Conservation (phyloP, 31 red algal genomes). For the Asparagopsis taxiformis region DNA sequence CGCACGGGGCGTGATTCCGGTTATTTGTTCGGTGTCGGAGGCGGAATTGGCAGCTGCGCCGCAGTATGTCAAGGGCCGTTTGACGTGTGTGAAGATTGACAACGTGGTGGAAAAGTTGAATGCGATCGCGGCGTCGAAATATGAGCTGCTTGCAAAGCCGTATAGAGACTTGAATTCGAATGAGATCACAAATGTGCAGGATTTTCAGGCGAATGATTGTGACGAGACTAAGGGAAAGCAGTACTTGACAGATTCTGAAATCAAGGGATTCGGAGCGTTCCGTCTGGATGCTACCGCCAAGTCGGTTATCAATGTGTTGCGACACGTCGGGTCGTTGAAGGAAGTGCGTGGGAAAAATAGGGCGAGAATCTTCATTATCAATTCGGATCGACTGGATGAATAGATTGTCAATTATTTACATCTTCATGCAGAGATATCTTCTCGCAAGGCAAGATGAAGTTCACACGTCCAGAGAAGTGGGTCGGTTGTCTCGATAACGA, state of each 20-base stretch:
- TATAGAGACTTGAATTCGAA: constrained; percentile 25
- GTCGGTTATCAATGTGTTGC: constrained; percentile 64
- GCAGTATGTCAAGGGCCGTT: constrained; percentile 67
- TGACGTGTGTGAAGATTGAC: constrained; percentile 44
- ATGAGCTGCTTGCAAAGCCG: constrained; percentile 24
- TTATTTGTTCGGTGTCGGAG: constrained; percentile 43
- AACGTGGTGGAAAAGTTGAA: constrained; percentile 37
- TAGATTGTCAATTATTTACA: constrained; percentile 2
- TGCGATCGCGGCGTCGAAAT: constrained; percentile 38
- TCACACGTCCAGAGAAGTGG: constrained; percentile 73
- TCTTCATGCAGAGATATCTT: background rate
- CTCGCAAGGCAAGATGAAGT: constrained; percentile 9
- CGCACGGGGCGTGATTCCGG: background rate
- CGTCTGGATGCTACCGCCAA: constrained; percentile 67
- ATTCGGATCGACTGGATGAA: background rate
- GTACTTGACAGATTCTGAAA: constrained; percentile 75
- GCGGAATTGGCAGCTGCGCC: constrained; percentile 59
- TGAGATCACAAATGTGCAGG: constrained; percentile 32
- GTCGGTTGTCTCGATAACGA: constrained; percentile 53
- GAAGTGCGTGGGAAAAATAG: constrained; percentile 66
- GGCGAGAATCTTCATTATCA: constrained; percentile 60
- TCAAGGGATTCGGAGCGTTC: constrained; percentile 60
- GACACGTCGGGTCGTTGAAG: constrained; percentile 67
- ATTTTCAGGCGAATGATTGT: constrained; percentile 51
- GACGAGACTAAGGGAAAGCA: constrained; percentile 38